Base-by-base conservation (phyloP, 2,329 filamentous ascomycete species). In the Lecanosticta acicola region DNA sequence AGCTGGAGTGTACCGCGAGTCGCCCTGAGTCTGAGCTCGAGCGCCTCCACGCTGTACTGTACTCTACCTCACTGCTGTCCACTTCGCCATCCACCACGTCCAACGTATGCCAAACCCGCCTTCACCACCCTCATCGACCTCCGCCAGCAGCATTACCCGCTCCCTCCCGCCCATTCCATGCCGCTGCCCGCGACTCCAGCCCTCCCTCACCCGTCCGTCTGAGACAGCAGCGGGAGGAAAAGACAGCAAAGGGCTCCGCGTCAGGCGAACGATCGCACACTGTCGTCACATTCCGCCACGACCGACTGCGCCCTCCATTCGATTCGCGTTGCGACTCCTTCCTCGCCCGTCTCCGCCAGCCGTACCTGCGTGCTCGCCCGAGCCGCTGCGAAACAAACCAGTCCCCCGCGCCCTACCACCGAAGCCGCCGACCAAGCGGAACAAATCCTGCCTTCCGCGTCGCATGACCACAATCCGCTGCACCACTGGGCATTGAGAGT, bases 401-500 rank as follows among this genome's bases (percentile, higher is more conserved):
- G 18, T 4, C 37, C 18, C 24, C 18, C 18, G 10, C 37, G 37
- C 37, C 37, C 37, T 39, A 24, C 21, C 37, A 29, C 24, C 24
- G 5, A 5, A 5, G 24, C 24, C 24, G 11, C 7, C 24, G 24
- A 29, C 24, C 24, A 5, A 29, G 24, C 24, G 7, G 24, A 29
- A 11, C 5, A 29, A 11, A 29, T 7, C 11, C 24, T 11, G 5
- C 7, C 24, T 7, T 29, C 24, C 7, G n/a, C 42, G 21, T 35
- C 48, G 41, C 41, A 51, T 48, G 41, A 39, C 20, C 24, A 5
- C 24, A 29, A 11, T 7, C 5, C 24, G 24, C 24, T 5, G 11
- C 11, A 29, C 7, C 7, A 11, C 24, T 29, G 24, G 24, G 11
- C 24, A 29, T 29, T 29, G 45, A 29, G 44, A 49, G 48, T 38